Evolutionary conservation across 1,284 basidiomycete genomes (phyloP), one percentile per base, ranked within the genome.

Genomic region (Trametes pubescens): DNA sequence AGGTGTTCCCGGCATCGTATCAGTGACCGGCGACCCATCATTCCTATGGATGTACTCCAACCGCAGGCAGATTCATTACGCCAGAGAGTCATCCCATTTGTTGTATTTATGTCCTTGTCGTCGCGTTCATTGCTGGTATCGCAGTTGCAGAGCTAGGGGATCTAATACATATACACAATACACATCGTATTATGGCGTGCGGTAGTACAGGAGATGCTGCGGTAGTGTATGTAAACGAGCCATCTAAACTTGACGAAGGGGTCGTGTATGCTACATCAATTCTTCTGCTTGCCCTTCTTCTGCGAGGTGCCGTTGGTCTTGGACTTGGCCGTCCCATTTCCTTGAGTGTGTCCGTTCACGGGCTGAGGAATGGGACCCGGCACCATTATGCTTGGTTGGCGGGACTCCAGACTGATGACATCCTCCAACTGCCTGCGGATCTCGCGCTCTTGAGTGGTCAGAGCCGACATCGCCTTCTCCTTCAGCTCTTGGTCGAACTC

Each of bases 381-480:
- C 24, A 43, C 11, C 29, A 59, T 59, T 34, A 66, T 35, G 26
- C 53, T 56, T 4, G 72, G 62, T 43, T 78, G 76, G 22, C 76
- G 79, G 38, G 77, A 72, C 48, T 83, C 81, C 32, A 85, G 83
- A 65, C 88, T 87, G 52, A 85, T 75, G 55, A 88, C 82, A 65
- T 91, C 90, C 72, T 92, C 89, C 43, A 93, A 87, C 54, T 82
- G 82, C 74, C 86, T 88, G 51, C 90, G 86, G 64, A 92, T 83
- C 71, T 92, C 89, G 51, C 89, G 87, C 75, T 93, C 91, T 58
- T 85, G 82, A 7, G 85, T 84, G 4, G 89, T 90, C 37, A 93
- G 81, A 66, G 84, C 86, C 40, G 76, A 74, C 43, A 92, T 78
- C 7, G 84, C 82, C 29, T 83, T 85, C 66, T 90, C 88, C 73